phyloP scores from a whole-genome alignment of 495 filamentous ascomycete species.

The Lindgomyces ingoldianus region DNA sequence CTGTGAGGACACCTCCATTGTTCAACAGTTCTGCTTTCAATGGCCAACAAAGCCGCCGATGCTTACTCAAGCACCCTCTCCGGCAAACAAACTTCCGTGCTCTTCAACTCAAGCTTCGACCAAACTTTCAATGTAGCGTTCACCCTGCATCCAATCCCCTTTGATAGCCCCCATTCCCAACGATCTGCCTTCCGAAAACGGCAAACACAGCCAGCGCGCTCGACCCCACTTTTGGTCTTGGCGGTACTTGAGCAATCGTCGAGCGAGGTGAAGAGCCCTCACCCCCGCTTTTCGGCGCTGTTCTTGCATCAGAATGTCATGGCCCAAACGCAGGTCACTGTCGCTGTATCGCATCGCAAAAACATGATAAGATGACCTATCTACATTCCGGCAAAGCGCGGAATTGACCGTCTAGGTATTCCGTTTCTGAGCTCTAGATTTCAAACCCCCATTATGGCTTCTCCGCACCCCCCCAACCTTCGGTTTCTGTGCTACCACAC shows the following conservation, averaged over 20 bases:
- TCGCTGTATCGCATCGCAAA: background rate
- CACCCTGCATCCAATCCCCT: background rate
- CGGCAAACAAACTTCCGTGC: background rate
- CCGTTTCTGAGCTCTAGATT: background rate
- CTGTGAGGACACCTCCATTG: background rate
- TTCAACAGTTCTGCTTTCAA: background rate
- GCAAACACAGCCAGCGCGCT: background rate
- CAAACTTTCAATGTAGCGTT: background rate
- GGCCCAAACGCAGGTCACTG: background rate
- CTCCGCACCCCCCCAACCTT: constrained; percentile 26
- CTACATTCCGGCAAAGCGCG: constrained; percentile 1
- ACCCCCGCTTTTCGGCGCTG: constrained; percentile 3
- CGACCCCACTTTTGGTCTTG: too few relatives aligned
- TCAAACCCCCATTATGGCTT: constrained; percentile 26
- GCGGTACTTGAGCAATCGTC: too few relatives aligned
- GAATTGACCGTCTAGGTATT: background rate
- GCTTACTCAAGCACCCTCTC: background rate
- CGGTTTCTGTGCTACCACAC: constrained; percentile 3
- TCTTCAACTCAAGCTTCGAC: background rate
- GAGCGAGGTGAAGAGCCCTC: background rate
- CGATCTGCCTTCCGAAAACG: background rate
- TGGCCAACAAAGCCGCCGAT: background rate
- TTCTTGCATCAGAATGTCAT: background rate
- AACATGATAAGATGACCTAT: constrained; percentile 16
- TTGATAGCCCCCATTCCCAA: background rate